Evolutionary conservation across 257 asterid genomes (phyloP), one percentile per base, ranked within the genome.

Genomic region (Verbena officinalis): DNA sequence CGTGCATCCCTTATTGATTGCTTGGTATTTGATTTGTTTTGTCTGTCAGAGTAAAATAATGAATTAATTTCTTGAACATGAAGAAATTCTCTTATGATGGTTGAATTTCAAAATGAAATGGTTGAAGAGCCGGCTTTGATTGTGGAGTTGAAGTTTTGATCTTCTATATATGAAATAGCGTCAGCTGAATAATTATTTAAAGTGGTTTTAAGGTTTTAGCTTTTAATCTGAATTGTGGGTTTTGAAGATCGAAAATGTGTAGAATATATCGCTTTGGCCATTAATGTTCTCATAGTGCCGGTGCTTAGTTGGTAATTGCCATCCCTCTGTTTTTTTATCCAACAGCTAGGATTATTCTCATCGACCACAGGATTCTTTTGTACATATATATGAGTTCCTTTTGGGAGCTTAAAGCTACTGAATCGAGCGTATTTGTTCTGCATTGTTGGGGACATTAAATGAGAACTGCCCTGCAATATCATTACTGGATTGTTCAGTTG

Each of bases 11-110:
- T 59, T 75, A 44, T 55, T 51, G 39, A 30, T 75, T 23, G 23
- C 34, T 51, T 31, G 20, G 19, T 52, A 21, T 62, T 58, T 67
- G 67, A 57, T 61, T 61, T 69, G 67, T 50, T 54, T 62, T 60
- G 7, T 14, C 36, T 23, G 30, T 16, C 17, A n/a, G 21, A 62
- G 12, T 16, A 30, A 20, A 50, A 4, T 56, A 15, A 16, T 13
- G 17, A 27, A 27, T 27, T 59, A 24, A 39, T 49, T 39, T 38
- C 3, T 61, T 48, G 23, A 42, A 22, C 13, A 22, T 62, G 40
- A 6, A n/a, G n/a, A 56, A 1, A 4, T 55, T 21, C 39, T 22
- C 17, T 43, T 33, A 31, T 49, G 38, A 51, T 59, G 49, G n/a
- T 59, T 38, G 27, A 15, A 36, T 40, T 43, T 49, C 7, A 15